phyloP scores from a whole-genome alignment of 495 filamentous ascomycete genomes.

The Annulohypoxylon nitens region DNA sequence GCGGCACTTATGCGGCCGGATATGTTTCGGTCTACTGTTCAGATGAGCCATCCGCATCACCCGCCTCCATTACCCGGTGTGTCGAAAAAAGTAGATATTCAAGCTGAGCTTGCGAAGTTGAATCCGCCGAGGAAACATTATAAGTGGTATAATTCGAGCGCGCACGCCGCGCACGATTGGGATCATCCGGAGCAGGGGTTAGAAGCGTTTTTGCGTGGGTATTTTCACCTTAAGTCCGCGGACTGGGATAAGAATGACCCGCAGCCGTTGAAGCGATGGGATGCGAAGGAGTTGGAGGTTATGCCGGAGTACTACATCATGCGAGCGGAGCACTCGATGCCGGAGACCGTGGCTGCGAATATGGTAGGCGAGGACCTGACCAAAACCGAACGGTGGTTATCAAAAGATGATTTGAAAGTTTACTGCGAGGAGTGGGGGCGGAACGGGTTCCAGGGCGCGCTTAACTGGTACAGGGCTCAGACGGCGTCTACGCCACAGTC shows the following conservation, averaged over 20 bases:
- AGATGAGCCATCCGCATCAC: constrained; percentile 63
- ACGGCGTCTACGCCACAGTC: constrained; percentile 62
- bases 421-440: constrained; percentile 72
- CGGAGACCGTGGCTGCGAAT: constrained; percentile 61
- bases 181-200: constrained; percentile 65
- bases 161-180: constrained; percentile 70
- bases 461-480: constrained; percentile 77
- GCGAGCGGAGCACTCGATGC: constrained; percentile 69
- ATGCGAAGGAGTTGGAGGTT: constrained; percentile 65
- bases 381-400: constrained; percentile 63
- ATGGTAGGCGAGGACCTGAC: constrained; percentile 65
- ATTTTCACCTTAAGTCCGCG: constrained; percentile 76
- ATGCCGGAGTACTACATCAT: constrained; percentile 80
- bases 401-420: constrained; percentile 67
- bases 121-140: constrained; percentile 73
- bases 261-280: constrained; percentile 66
- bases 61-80: constrained; percentile 32
- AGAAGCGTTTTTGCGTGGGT: constrained; percentile 71
- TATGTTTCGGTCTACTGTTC: constrained; percentile 67
- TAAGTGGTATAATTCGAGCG: constrained; percentile 76
- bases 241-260: constrained; percentile 70
- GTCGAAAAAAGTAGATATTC: constrained; percentile 59
- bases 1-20: constrained; percentile 74
- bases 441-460: constrained; percentile 77
- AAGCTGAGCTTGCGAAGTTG: constrained; percentile 66